Conservation (phyloP, 805 yeast genomes). For the Candida palmyrensis region DNA sequence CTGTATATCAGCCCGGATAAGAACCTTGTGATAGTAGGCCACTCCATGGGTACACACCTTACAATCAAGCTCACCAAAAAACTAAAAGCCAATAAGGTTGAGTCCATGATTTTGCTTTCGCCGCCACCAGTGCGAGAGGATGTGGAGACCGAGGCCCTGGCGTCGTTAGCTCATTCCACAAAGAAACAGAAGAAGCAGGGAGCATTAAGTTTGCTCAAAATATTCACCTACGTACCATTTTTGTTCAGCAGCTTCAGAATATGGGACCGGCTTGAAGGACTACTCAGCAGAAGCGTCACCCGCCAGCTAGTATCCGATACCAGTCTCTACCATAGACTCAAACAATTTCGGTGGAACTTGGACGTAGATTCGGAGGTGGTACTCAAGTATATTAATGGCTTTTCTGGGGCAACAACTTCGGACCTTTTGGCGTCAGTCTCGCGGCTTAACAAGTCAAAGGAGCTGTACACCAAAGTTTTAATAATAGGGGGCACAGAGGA, state of each 20-base stretch:
- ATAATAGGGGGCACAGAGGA: constrained; percentile 59
- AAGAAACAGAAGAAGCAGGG: constrained; percentile 2
- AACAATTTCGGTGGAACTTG: constrained; percentile 68
- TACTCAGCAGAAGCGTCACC: constrained; percentile 53
- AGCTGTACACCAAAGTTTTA: constrained; percentile 40
- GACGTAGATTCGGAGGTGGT: constrained; percentile 54
- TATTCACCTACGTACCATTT: constrained; percentile 35
- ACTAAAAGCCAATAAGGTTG: constrained; percentile 37
- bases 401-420: constrained; percentile 34
- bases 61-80: constrained; percentile 39
- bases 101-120: constrained; percentile 43
- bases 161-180: constrained; percentile 3
- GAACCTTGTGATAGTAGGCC: constrained; percentile 53
- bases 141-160: constrained; percentile 3
- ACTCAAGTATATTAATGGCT: constrained; percentile 49
- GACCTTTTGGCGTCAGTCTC: constrained; percentile 41
- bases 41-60: constrained; percentile 68
- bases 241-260: constrained; percentile 53
- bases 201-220: constrained; percentile 12
- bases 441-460: constrained; percentile 29
- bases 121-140: constrained; percentile 41
- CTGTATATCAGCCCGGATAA: constrained; percentile 36
- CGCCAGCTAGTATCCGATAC: constrained; percentile 39
- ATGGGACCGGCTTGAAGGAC: constrained; percentile 59
- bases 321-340: constrained; percentile 37